Conservation (phyloP, 345 rosid genomes). For the Aethionema arabicum region DNA sequence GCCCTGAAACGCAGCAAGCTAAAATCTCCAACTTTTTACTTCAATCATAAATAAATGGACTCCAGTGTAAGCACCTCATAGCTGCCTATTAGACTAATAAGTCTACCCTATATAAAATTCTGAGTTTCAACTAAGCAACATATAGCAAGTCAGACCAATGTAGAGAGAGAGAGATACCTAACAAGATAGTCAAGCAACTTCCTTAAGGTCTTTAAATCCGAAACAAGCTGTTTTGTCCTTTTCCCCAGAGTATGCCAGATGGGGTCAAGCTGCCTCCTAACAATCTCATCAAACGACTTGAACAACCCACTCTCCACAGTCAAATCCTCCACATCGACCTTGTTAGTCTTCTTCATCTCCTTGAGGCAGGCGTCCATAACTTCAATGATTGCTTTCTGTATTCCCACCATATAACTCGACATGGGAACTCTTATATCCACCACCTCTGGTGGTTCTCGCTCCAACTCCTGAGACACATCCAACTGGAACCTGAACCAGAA, state of each 20-base stretch:
- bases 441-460: constrained; percentile 76
- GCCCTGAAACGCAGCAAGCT: no score
- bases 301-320: constrained; percentile 95
- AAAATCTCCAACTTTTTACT: no score
- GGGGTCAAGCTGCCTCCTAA: constrained; percentile 93
- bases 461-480: constrained; percentile 84
- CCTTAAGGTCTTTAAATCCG: constrained; percentile 95
- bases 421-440: constrained; percentile 83
- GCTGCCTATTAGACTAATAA: no score
- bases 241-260: constrained; percentile 96
- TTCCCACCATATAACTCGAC: constrained; percentile 82
- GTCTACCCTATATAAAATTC: no score
- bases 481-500: constrained; percentile 93
- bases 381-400: constrained; percentile 85
- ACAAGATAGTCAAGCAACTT: constrained; percentile 96
- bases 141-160: neutral
- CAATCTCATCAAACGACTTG: constrained; percentile 97
- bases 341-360: constrained; percentile 94
- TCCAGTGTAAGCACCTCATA: no score
- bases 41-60: no score
- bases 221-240: constrained; percentile 93
- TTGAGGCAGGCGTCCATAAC: constrained; percentile 94
- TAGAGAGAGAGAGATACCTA: constrained; percentile 47
- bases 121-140: no score
- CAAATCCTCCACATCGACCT: constrained; percentile 94